Percentiles rank a stretch among this genome's conserved stretches.
Conservation (phyloP, 768 basidiomycete species). For the Glaciozyma antarctica region DNA sequence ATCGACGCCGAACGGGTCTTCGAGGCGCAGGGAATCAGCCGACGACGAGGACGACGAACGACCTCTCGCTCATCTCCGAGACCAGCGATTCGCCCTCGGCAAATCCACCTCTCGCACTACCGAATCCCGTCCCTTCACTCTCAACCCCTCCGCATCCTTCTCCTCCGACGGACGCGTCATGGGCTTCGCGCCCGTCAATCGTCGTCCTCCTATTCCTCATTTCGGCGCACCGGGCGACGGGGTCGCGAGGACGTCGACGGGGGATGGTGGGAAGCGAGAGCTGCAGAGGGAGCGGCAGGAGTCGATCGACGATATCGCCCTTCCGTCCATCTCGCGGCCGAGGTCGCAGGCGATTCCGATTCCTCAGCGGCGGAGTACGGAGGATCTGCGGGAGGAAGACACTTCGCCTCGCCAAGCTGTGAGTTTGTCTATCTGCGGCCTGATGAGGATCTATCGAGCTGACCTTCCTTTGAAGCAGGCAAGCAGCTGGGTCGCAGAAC, state of each 20-base stretch:
- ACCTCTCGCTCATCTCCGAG: not conserved
- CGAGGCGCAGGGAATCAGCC: not conserved
- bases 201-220: not conserved
- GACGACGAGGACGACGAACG: not conserved
- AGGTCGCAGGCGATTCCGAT: slow-evolving; percentile 6
- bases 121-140: slow-evolving; percentile 8
- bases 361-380: not conserved
- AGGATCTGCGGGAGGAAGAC: not conserved
- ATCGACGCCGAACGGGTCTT: not conserved
- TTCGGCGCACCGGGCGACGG: slow-evolving; percentile 1
- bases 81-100: too few species aligned
- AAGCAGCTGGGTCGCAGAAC: not conserved
- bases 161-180: slow-evolving; percentile 3
- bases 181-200: slow-evolving; percentile 1
- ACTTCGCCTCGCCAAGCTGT: too few species aligned
- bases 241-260: too few species aligned
- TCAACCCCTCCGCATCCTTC: not conserved
- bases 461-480: not conserved
- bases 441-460: not conserved
- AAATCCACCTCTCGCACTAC: not conserved
- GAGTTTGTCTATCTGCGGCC: not conserved
- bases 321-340: slow-evolving; percentile 1
- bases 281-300: slow-evolving; percentile 7
- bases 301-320: slow-evolving; percentile 6
- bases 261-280: not conserved